Conservation (phyloP, 768 basidiomycete species). For the Tricholoma terreum region DNA sequence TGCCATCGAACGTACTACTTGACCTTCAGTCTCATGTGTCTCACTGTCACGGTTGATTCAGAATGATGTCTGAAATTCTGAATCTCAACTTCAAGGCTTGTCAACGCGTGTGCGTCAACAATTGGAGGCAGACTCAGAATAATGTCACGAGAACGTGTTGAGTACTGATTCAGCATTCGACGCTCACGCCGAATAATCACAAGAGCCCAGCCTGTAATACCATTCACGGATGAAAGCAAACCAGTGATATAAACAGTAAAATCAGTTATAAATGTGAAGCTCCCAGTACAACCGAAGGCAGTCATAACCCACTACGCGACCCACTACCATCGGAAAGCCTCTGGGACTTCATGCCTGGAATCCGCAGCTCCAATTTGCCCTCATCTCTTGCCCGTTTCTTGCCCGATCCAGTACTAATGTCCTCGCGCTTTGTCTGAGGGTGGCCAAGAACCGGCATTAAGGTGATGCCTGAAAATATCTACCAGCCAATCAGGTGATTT, state of each 20-base stretch:
- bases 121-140: background rate
- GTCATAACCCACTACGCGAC: background rate
- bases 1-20: too few species aligned
- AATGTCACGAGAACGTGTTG: background rate
- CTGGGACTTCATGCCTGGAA: too few species aligned
- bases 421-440: background rate
- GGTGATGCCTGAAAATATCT: background rate
- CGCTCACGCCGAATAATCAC: background rate
- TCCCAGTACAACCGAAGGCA: background rate
- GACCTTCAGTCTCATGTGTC: too few species aligned
- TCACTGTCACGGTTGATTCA: too few species aligned
- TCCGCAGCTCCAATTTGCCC: too few species aligned
- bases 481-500: too few species aligned
- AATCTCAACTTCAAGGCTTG: too few species aligned
- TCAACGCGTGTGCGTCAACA: too few species aligned
- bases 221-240: background rate
- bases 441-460: background rate
- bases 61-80: too few species aligned
- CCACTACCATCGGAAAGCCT: too few species aligned
- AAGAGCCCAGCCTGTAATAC: background rate
- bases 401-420: background rate
- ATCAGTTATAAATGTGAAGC: background rate
- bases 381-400: too few species aligned
- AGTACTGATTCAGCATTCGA: background rate
- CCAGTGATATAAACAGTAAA: background rate